Evolutionary conservation across 768 basidiomycete genomes (phyloP).

Genomic region (Cubamyces sp.): DNA sequence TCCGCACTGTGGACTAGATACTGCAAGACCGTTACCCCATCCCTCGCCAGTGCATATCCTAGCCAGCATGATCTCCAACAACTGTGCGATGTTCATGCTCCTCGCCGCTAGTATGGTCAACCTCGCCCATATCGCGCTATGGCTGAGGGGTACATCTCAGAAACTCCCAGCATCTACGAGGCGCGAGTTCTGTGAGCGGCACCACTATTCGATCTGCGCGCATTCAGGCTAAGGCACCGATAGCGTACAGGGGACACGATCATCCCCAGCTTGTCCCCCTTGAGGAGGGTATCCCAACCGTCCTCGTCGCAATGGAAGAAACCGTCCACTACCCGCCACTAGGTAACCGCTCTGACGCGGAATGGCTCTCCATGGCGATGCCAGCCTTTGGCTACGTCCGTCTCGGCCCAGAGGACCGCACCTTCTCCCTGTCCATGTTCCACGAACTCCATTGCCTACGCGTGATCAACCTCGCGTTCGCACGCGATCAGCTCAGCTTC

Average conservation of each 20-base stretch:
- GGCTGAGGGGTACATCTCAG: background rate
- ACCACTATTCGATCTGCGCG: no score
- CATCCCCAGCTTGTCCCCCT: constrained; percentile 32
- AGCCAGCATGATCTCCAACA: background rate
- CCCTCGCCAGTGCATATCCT: no score
- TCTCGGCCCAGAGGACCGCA: constrained; percentile 37
- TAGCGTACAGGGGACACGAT: constrained; percentile 39
- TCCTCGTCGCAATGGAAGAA: constrained; percentile 36
- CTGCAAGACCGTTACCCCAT: no score
- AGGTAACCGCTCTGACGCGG: constrained; percentile 30
- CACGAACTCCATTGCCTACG: constrained; percentile 45
- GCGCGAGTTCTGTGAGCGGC: constrained; percentile 5
- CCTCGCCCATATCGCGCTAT: background rate
- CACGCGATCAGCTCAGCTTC: background rate
- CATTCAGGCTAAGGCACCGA: background rate
- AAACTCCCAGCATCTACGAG: no score
- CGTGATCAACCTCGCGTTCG: constrained; percentile 25
- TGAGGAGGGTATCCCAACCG: constrained; percentile 20
- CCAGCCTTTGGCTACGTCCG: constrained; percentile 38
- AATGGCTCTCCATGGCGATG: constrained; percentile 36
- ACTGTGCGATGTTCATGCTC: background rate
- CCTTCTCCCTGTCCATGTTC: constrained; percentile 42
- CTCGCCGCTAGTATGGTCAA: background rate
- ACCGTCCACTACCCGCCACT: constrained; percentile 35
- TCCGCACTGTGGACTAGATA: no score